Conservation (phyloP, 164 flowering plant genomes). For the Malania oleifera region DNA sequence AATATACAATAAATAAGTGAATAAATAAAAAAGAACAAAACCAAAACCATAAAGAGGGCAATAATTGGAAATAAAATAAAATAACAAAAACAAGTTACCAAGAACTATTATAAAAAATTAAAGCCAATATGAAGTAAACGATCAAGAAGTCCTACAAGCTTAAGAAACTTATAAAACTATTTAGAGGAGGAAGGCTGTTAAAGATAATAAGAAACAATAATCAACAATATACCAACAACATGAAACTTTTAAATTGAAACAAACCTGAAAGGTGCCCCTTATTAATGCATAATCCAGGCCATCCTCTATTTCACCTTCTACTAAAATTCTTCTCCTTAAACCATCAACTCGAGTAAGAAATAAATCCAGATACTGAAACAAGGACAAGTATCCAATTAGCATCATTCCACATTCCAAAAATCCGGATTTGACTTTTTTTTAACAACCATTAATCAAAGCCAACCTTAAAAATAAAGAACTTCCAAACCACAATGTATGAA, state of each 20-base stretch:
- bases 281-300: slow-evolving; percentile 40
- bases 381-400: not conserved
- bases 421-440: not conserved
- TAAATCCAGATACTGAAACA: slow-evolving; percentile 74
- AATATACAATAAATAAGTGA: no score
- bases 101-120: no score
- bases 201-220: not conserved
- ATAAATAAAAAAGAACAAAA: no score
- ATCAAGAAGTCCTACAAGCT: not conserved
- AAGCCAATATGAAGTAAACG: no score
- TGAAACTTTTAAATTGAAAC: not conserved
- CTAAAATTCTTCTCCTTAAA: slow-evolving; percentile 59
- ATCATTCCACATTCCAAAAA: slow-evolving; percentile 1
- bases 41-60: no score
- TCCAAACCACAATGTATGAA: no score
- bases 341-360: slow-evolving; percentile 89
- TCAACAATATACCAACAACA: not conserved
- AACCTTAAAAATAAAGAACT: not conserved
- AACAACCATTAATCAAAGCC: not conserved
- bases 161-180: not conserved
- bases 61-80: no score
- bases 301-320: slow-evolving; percentile 24
- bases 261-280: slow-evolving; percentile 77
- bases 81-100: no score
- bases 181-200: not conserved